phyloP scores from a whole-genome alignment of 163 green algal species.

The Chlorella variabilis region DNA sequence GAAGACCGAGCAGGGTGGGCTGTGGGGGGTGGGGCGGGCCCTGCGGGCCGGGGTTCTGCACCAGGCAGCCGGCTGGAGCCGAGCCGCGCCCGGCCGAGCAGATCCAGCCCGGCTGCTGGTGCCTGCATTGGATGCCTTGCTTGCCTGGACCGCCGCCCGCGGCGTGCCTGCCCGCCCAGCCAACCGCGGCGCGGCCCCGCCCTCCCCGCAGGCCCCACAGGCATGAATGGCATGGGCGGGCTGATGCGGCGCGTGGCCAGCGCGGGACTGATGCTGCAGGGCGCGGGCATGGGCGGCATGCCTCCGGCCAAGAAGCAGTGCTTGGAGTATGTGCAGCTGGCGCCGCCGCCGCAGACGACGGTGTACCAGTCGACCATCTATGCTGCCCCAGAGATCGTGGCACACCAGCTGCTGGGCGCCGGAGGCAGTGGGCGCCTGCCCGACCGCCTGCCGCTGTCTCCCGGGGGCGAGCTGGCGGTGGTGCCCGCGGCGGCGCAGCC shows the following conservation, averaged over 20 bases:
- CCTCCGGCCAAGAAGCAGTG: slow-evolving; percentile 8
- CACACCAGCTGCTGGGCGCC: slow-evolving; percentile 6
- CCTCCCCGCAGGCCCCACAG: too few relatives aligned
- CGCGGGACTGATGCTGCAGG: slow-evolving; percentile 3
- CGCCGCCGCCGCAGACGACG: neutral
- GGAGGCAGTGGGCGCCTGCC: slow-evolving; percentile 18
- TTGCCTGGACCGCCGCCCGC: too few relatives aligned
- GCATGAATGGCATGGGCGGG: neutral
- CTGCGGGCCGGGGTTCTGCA: too few relatives aligned
- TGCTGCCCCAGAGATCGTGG: slow-evolving; percentile 19
- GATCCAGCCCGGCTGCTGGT: too few relatives aligned
- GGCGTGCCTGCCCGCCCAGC: too few relatives aligned
- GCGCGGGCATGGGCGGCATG: neutral
- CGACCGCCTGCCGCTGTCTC: neutral
- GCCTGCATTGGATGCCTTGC: too few relatives aligned
- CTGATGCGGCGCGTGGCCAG: slow-evolving; percentile 20
- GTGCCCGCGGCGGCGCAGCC: neutral
- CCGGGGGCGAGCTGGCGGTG: neutral
- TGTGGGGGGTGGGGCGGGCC: neutral
- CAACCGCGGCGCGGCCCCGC: too few relatives aligned
- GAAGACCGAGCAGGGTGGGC: slow-evolving; percentile 9
- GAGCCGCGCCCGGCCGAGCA: too few relatives aligned
- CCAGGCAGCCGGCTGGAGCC: too few relatives aligned
- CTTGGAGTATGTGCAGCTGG: slow-evolving; percentile 19
- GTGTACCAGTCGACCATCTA: neutral